phyloP scores from a whole-genome alignment of 352 stramenopile species.

The Phytophthora fragariae region DNA sequence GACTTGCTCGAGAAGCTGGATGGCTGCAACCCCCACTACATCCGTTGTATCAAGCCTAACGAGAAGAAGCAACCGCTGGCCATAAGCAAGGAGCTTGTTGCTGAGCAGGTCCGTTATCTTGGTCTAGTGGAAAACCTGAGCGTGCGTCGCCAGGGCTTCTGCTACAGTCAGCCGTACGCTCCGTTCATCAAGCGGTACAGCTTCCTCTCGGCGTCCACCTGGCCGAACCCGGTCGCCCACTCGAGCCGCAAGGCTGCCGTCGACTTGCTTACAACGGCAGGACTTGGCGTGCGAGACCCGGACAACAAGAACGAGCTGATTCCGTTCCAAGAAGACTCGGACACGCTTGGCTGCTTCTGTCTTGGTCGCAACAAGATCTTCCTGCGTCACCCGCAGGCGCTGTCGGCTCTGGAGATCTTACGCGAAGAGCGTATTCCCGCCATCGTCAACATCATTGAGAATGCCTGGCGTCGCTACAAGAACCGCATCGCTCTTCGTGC shows the following conservation, averaged over 20 bases:
- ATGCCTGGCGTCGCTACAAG: constrained; percentile 86
- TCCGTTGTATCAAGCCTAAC: constrained; percentile 93
- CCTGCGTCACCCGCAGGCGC: constrained; percentile 87
- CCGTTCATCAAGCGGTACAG: constrained; percentile 89
- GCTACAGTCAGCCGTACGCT: constrained; percentile 83
- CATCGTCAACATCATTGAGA: constrained; percentile 88
- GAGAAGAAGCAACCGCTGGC: constrained; percentile 83
- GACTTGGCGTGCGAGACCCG: constrained; percentile 64
- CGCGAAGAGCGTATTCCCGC: constrained; percentile 79
- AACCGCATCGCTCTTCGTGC: constrained; percentile 68
- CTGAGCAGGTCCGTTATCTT: constrained; percentile 83
- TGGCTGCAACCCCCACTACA: constrained; percentile 91
- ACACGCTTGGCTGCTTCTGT: constrained; percentile 79
- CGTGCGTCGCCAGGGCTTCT: constrained; percentile 87
- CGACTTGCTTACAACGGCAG: constrained; percentile 72
- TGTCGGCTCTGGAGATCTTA: constrained; percentile 87
- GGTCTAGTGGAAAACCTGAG: constrained; percentile 86
- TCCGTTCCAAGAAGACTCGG: constrained; percentile 79
- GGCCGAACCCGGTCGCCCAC: constrained; percentile 67
- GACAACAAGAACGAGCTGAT: constrained; percentile 57
- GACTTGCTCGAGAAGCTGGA: constrained; percentile 88
- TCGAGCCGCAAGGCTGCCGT: constrained; percentile 78
- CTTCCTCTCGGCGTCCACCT: constrained; percentile 84
- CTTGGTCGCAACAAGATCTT: constrained; percentile 92
- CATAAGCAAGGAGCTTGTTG: constrained; percentile 72